Evolutionary conservation across 768 basidiomycete species (phyloP).

Genomic region (Dacryopinax primogenitus): DNA sequence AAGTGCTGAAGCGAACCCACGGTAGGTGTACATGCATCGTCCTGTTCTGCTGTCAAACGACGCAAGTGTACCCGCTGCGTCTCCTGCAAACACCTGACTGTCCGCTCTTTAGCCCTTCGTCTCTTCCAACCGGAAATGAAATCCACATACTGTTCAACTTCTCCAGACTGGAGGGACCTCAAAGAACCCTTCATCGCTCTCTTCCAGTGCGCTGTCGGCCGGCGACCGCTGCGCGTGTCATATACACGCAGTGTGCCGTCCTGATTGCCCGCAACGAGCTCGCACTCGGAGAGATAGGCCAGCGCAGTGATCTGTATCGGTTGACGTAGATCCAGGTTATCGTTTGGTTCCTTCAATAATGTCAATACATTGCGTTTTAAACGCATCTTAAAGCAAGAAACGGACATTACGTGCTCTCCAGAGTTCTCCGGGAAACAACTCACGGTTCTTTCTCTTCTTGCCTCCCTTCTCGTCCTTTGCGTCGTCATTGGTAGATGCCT

Average conservation of each 20-base stretch:
- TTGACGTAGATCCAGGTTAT: slow-evolving; percentile 58
- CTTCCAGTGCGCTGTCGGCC: slow-evolving; percentile 58
- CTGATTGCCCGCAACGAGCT: slow-evolving; percentile 59
- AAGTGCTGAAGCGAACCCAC: neutral
- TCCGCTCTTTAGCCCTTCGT: neutral
- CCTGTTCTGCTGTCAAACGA: neutral
- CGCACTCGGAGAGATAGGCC: slow-evolving; percentile 41
- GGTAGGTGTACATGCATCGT: neutral
- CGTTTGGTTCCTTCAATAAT: slow-evolving; percentile 48
- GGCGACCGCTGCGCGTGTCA: slow-evolving; percentile 55
- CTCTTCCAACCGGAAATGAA: neutral
- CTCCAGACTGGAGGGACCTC: neutral
- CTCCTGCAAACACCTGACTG: neutral
- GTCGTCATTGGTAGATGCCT: slow-evolving; percentile 8
- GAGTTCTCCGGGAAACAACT: slow-evolving; percentile 54
- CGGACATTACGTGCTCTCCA: slow-evolving; percentile 77
- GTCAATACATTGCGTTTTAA: neutral
- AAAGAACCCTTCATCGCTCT: slow-evolving; percentile 12
- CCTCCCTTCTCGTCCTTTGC: slow-evolving; percentile 43
- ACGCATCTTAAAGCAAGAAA: neutral
- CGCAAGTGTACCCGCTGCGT: neutral
- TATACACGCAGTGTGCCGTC: slow-evolving; percentile 64
- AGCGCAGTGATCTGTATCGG: slow-evolving; percentile 65
- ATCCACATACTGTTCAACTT: neutral
- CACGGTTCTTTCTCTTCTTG: slow-evolving; percentile 32